These are phyloP conservation scores for Candida sojae DNA, from an alignment of 1,139 yeast genomes.

Conservation along the genomic window DNA sequence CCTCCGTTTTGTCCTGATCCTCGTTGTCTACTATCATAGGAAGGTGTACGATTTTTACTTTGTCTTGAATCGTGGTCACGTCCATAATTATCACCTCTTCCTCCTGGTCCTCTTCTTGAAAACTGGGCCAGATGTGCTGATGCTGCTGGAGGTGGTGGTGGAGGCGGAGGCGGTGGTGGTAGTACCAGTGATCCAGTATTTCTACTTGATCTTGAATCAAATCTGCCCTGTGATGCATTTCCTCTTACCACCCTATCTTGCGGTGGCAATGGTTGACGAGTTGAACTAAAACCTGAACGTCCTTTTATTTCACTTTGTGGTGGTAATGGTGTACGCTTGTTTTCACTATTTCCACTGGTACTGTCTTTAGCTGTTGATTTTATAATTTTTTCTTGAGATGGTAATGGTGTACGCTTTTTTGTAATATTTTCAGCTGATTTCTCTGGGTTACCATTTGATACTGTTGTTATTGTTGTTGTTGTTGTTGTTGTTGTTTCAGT, in stretches of 20 bases:
- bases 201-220: slow-evolving; percentile 1
- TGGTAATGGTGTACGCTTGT: slow-evolving; percentile 9
- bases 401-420: slow-evolving; percentile 1
- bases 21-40: slow-evolving; percentile 8
- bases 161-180: slow-evolving; percentile 8
- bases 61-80: neutral
- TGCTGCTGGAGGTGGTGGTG: slow-evolving; percentile 7
- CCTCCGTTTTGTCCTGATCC: neutral
- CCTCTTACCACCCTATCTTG: slow-evolving; percentile 1
- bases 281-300: neutral
- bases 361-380: neutral
- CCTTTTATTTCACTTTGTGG: slow-evolving; percentile 4
- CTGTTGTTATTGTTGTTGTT: neutral
- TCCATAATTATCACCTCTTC: slow-evolving; percentile 5
- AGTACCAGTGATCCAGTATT: slow-evolving; percentile 1
- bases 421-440: neutral
- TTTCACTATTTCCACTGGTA: slow-evolving; percentile 5
- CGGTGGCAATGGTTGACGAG: slow-evolving; percentile 8
- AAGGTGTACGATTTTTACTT: neutral
- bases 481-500: neutral
- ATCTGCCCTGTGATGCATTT: neutral
- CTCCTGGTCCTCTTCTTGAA: neutral
- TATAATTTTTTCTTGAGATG: neutral
- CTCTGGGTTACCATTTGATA: neutral
- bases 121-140: neutral